A percentile compares a stretch with the other conserved stretches of the same genome.
Evolutionary conservation across 345 rosid genomes (phyloP).

Genomic region (Physaria fendleri): DNA sequence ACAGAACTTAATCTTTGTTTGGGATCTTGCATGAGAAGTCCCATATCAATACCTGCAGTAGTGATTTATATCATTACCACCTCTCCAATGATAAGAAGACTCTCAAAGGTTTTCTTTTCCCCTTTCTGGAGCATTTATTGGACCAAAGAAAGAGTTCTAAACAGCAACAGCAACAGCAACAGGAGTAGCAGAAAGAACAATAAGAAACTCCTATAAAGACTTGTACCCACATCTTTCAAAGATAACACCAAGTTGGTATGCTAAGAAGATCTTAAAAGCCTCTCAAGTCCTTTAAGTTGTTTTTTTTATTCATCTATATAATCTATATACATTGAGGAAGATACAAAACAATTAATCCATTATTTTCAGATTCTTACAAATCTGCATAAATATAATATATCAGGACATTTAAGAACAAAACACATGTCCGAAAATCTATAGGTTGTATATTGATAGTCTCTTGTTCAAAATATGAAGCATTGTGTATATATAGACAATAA

Average conservation of each 20-base stretch:
- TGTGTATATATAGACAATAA: not conserved
- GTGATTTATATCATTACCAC: not conserved
- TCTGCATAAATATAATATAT: not conserved
- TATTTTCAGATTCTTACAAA: not conserved
- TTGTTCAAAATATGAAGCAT: not conserved
- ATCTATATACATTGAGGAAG: too few relatives aligned
- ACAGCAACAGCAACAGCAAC: conserved; percentile 67
- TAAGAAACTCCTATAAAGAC: conserved; percentile 85
- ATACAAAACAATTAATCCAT: too few relatives aligned
- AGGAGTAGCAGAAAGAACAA: conserved; percentile 89
- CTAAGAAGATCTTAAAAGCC: conserved; percentile 78
- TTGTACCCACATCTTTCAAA: conserved; percentile 64
- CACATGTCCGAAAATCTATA: not conserved
- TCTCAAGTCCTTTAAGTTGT: conserved; percentile 65
- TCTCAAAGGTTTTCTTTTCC: not conserved
- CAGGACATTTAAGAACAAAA: not conserved
- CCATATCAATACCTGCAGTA: not conserved
- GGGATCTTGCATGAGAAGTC: not conserved
- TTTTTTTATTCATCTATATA: too few relatives aligned
- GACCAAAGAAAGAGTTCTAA: too few relatives aligned
- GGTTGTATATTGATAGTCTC: conserved; percentile 15
- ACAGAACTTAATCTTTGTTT: too few relatives aligned
- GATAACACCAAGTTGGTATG: conserved; percentile 80
- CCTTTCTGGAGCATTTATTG: too few relatives aligned
- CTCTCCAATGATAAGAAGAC: not conserved